Base-by-base conservation (phyloP, 169 alveolate species). In the Fabrea salina region DNA sequence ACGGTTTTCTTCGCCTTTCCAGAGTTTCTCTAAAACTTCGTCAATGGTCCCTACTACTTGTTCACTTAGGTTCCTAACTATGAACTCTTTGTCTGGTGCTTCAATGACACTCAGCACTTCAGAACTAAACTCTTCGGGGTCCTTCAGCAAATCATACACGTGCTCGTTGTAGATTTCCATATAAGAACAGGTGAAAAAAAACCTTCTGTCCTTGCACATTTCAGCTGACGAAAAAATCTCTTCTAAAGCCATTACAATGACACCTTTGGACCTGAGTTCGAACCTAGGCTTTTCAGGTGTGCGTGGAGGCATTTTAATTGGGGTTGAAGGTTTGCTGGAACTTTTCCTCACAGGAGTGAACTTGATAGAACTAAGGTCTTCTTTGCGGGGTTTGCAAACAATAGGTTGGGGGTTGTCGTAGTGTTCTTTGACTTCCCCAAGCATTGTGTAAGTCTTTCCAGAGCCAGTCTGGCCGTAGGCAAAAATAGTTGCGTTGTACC, bases 101-200 rank as follows among this genome's bases (percentile, higher is more conserved):
- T 85, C 90, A 37, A 82, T 59, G 4, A 90, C 80, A 32, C 51
- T 40, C 22, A 85, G 57, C 4, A 84, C 72, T 35, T 83, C 90
- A 44, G 19, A 30, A 11, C 74, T 56, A 5, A 82, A 82, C 56
- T 80, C 56, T 4, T 80, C 72, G 3, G 82, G 75, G 22, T 74
- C 66, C 49, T 78, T 72, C 0, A 90, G 77, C 41, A 90, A 67
- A 79, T 90, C 95, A 64, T 82, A 87, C 4, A 90, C 85, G 37
- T 78, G 70, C 50, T 90, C 95, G 70, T 90, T 90, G 61, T 90
- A 90, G 0, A 90, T 90, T 79, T 90, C 95, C 66, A 90, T 80
- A 51, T 90, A 90, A 22, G 92, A 82, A 66, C 93, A 90, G 40
- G 83, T 83, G 2, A 87, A 56, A 8, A 70, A 75, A 68, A 79